Base-by-base conservation (phyloP, 495 filamentous ascomycete species). In the Endocarpon pusillum region DNA sequence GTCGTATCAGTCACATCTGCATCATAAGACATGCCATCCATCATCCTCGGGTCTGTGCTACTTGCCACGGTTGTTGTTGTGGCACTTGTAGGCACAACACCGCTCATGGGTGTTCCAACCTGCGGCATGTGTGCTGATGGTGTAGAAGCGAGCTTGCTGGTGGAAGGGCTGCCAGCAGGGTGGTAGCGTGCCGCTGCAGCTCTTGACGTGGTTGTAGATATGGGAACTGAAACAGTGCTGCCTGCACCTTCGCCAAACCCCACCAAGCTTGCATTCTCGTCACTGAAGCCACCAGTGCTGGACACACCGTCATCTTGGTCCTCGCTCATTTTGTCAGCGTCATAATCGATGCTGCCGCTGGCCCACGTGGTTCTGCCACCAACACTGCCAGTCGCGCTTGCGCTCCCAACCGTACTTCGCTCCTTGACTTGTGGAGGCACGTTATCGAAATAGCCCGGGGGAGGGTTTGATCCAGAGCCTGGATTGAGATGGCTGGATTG, bases 191-290 rank as follows among this genome's bases (percentile, higher is more conserved):
- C 47, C 5, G 60, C 58, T 1, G 51, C 51, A 24, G 54, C 32
- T 6, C 58, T 38, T 44, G 3, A 50, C 19, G 6, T 28, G 10
- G 30, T 22, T 17, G 19, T 35, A n/a, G 62, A 82, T 14, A 68
- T 75, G n/a, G 78, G 78, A 4, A 77, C 80, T 35, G 68, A 73
- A 34, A 80, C 66, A 0, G 78, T 84, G 45, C 75, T 86, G 35
- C 75, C 75, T 9, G 84, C 83, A 5, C 81, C 83, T 48, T 92
- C 85, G 32, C 85, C 85, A 38, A 91, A 91, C 0, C 72, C 85
- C 6, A 91, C 84, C 19, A 92, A 57, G 44, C 70, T 78, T 0
- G 73, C 79, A 37, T 67, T 61, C 43, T 86, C 81, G 41, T 93
- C 84, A 39, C 77, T 83, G 61, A 85, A 71, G 41, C 74, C 77